Conservation (phyloP, 805 yeast species). For the Saccharomycopsis synnaedendra region DNA sequence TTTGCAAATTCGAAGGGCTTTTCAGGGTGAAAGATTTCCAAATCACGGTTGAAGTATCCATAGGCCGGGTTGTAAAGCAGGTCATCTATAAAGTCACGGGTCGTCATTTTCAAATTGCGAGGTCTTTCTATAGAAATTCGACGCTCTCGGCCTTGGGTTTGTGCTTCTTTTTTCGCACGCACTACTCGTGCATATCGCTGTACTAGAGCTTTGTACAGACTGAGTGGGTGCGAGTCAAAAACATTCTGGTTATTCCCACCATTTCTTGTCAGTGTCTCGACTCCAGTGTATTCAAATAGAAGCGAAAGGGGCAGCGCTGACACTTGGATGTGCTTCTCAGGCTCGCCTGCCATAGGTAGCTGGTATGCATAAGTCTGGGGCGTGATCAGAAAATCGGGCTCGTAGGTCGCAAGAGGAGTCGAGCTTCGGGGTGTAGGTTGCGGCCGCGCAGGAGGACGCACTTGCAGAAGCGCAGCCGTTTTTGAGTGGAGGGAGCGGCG, state of each 20-base stretch:
- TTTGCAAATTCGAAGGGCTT: slow-evolving; percentile 42
- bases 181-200: slow-evolving; percentile 12
- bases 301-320: slow-evolving; percentile 12
- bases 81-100: slow-evolving; percentile 75
- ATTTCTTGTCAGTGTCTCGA: slow-evolving; percentile 23
- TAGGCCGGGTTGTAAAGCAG: slow-evolving; percentile 71
- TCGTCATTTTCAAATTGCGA: slow-evolving; percentile 51
- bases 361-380: slow-evolving; percentile 18
- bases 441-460: too few species aligned
- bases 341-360: slow-evolving; percentile 5
- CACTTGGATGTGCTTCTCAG: slow-evolving; percentile 15
- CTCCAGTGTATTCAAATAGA: slow-evolving; percentile 24
- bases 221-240: slow-evolving; percentile 35
- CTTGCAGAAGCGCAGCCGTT: too few species aligned
- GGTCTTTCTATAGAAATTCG: slow-evolving; percentile 37
- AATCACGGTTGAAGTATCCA: slow-evolving; percentile 74
- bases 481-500: too few species aligned
- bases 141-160: background rate
- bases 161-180: background rate
- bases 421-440: too few species aligned
- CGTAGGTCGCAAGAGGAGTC: background rate
- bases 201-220: slow-evolving; percentile 26
- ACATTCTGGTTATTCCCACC: slow-evolving; percentile 20
- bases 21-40: slow-evolving; percentile 59
- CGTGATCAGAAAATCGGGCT: slow-evolving; percentile 18